Evolutionary conservation across 805 yeast genomes (phyloP), one percentile per base, ranked within the genome.

Genomic region (Candida ortonii): DNA sequence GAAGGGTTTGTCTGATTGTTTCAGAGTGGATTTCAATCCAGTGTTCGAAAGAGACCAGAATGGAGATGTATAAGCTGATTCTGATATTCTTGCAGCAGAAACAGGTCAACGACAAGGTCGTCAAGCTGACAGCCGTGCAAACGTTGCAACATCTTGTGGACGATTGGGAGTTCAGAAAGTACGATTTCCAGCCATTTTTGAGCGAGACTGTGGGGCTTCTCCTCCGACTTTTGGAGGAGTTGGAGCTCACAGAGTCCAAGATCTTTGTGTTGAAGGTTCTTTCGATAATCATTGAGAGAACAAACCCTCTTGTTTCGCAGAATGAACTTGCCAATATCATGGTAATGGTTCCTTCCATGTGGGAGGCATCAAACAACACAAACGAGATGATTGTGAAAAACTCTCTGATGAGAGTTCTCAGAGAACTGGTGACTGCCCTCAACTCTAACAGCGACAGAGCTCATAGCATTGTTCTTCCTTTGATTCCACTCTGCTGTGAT

Each of bases 101-200:
- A 3, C 66, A 69, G 22, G 26, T 42, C 3, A 74, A 79, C 44
- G 97, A 93, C 55, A 68, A 71, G 35, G 95, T 90, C n/a, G 95
- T 93, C 2, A 72, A 71, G 46, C 55, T 93, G 15, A 76, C 94
- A 0, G 80, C 93, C 0, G 68, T 82, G 11, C 82, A 80, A 49
- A 76, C 90, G 0, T 61, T 89, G 14, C 71, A 78, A 39, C 69
- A 75, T 18, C 68, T 84, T 30, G 67, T 90, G 20, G 89, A 86
- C 41, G 96, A 88, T 50, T 86, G 94, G 85, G 89, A 84, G 41
- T 89, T 90, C 57, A 69, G 77, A 23, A 80, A 84, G 40, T 65
- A 62, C 11, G 77, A 67, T 19, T 86, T 93, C 49, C 61, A 72
- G 43, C 86, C 90, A 1, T 88, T 62, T 50, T 63, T 84, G 34